Conservation (phyloP, 2,329 filamentous ascomycete species). For the Hypoxylon sp. region DNA sequence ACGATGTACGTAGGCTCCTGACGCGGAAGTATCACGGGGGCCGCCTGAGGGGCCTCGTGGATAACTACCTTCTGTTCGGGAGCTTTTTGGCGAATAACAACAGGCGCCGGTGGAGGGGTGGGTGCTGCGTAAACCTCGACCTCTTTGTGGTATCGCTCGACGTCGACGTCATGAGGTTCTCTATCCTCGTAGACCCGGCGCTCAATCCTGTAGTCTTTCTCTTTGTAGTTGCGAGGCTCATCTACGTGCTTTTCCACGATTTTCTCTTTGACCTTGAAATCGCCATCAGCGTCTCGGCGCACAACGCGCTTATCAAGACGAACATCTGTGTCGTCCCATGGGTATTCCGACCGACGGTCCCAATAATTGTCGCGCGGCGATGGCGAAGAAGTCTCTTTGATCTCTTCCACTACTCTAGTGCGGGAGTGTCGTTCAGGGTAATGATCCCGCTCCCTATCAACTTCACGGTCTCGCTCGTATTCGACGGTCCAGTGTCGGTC, state of each 20-base stretch:
- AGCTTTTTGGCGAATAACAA: conserved; percentile 70
- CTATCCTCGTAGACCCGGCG: conserved; percentile 51
- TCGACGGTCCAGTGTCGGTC: conserved; percentile 50
- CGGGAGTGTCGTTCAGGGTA: conserved; percentile 49
- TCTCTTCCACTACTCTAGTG: conserved; percentile 60
- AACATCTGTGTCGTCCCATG: conserved; percentile 59
- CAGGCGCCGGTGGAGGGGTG: conserved; percentile 64
- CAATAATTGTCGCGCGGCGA: conserved; percentile 61
- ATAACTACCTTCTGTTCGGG: conserved; percentile 74
- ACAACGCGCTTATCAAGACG: conserved; percentile 61
- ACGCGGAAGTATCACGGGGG: conserved; percentile 66
- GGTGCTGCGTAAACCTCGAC: conserved; percentile 73
- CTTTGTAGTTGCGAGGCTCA: conserved; percentile 50
- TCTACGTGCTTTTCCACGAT: conserved; percentile 60
- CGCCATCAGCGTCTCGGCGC: conserved; percentile 62
- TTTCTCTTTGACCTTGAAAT: conserved; percentile 69
- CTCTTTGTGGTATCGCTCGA: conserved; percentile 73
- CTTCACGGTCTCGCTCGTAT: conserved; percentile 54
- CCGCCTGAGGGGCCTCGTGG: conserved; percentile 68
- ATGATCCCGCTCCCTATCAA: conserved; percentile 46
- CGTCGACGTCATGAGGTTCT: conserved; percentile 57
- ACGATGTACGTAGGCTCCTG: conserved; percentile 63
- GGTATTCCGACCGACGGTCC: conserved; percentile 58
- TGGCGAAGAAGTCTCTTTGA: conserved; percentile 53
- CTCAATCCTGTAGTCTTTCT: conserved; percentile 53